Base-by-base conservation (phyloP, 192 early-diverging fungal species). In the Umbelopsis vinacea region DNA sequence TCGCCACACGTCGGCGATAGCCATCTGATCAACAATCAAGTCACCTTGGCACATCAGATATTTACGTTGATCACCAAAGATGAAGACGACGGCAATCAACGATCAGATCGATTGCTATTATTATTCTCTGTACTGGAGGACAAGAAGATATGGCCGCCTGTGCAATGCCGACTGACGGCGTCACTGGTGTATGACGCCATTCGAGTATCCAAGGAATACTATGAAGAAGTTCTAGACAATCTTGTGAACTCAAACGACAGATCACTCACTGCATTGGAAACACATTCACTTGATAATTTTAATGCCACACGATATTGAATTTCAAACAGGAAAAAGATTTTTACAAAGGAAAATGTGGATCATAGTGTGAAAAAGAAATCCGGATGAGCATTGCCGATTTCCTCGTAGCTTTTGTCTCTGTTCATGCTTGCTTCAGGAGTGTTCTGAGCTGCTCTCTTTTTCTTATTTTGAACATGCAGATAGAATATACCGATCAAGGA, bases 341-440 rank as follows among this genome's bases (percentile, higher is more conserved):
- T 35, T n/a, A 37, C 15, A 38, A 71, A 22, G 17, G 14, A 24
- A 17, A 0, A 43, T 19, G 5, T 50, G 7, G 48, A 23, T 71
- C 24, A 71, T 15, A 43, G 33, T 43, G 69, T 71, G 24, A 38
- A 71, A 55, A 55, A 71, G 53, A 71, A 71, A 23, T 71, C 69
- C 23, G 69, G 69, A 71, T 71, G 69, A 19, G 52, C 69, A 43
- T 38, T 45, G 1, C 69, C 69, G 17, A 71, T 33, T 19, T 71
- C 69, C 35, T 71, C 69, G 45, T 23, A 54, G 21, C 52, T 71
- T 43, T n/a, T 7, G n/a, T 40, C 50, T 37, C 69, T 46, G 8
- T 55, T 33, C 29, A 29, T 21, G 21, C 24, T 38, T 45, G 69
- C 37, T 38, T 71, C 23, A 22, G 52, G 52, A 22, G 35, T 54